A percentile compares a stretch with the other conserved stretches of the same genome.
Evolutionary conservation across 2,329 filamentous ascomycete genomes (phyloP).

Genomic region (Camillea tinctor): DNA sequence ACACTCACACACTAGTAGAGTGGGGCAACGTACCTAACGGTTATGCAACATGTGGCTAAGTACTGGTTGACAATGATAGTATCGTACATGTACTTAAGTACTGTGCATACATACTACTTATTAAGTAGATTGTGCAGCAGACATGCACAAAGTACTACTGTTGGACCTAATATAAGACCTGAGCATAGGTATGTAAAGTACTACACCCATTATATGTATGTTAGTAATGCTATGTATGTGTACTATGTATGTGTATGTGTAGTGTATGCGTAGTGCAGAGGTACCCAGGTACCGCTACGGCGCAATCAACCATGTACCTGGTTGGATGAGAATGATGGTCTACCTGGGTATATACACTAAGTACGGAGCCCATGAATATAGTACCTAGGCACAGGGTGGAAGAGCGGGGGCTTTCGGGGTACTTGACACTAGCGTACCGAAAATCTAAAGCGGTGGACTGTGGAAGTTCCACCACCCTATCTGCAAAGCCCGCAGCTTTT

Average conservation of each 20-base stretch:
- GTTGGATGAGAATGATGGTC: neutral
- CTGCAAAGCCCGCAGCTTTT: neutral
- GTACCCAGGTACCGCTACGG: neutral
- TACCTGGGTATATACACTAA: no score
- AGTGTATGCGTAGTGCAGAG: neutral
- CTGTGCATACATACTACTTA: neutral
- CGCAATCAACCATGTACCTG: neutral
- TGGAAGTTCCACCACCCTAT: neutral
- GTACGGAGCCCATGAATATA: neutral
- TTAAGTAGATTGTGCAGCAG: neutral
- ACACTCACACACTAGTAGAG: neutral
- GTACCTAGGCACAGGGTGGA: neutral
- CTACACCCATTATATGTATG: no score
- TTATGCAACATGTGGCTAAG: neutral
- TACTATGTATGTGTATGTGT: no score
- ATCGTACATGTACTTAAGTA: neutral
- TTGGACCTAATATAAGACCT: no score
- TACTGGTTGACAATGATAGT: neutral
- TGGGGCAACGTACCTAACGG: neutral
- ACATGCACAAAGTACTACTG: neutral
- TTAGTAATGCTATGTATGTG: no score
- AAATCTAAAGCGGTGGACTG: neutral
- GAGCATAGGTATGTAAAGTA: no score
- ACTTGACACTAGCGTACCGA: neutral
- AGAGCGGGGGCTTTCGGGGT: neutral